These are phyloP conservation scores for Suhomyces yuchorum DNA, from an alignment of 1,139 yeast genomes.

Conservation along the genomic window DNA sequence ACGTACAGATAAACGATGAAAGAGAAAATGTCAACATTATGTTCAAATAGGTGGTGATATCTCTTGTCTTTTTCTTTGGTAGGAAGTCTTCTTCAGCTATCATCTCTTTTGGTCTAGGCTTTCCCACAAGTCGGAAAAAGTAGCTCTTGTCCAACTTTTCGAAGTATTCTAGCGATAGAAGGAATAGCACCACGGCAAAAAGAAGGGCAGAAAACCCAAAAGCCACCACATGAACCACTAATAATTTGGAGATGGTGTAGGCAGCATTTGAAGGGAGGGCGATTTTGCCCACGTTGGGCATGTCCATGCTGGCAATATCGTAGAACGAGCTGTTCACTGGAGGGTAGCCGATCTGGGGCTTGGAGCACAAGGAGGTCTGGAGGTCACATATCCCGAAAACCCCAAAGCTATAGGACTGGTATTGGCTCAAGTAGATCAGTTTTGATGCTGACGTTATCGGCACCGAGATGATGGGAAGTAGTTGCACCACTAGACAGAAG, in stretches of 20 bases:
- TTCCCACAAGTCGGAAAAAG: slow-evolving; percentile 7
- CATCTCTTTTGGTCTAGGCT: slow-evolving; percentile 4
- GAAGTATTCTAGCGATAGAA: slow-evolving; percentile 15
- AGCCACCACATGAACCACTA: slow-evolving; percentile 49
- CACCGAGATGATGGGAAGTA: slow-evolving; percentile 46
- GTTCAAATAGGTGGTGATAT: slow-evolving; percentile 34
- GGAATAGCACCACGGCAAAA: slow-evolving; percentile 22
- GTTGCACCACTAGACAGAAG: slow-evolving; percentile 39
- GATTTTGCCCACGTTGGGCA: slow-evolving; percentile 26
- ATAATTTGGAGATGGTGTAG: slow-evolving; percentile 43
- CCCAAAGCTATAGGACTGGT: slow-evolving; percentile 41
- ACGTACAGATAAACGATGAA: slow-evolving; percentile 39
- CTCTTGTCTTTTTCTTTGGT: slow-evolving; percentile 17
- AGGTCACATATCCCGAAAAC: slow-evolving; percentile 48
- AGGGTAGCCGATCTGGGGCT: slow-evolving; percentile 43
- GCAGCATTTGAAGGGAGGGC: slow-evolving; percentile 45
- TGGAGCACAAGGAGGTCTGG: slow-evolving; percentile 30
- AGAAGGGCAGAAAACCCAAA: slow-evolving; percentile 37
- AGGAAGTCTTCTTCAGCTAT: slow-evolving; percentile 1
- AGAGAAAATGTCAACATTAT: slow-evolving; percentile 38
- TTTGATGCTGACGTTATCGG: slow-evolving; percentile 37
- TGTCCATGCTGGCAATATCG: slow-evolving; percentile 8
- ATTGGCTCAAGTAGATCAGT: slow-evolving; percentile 33
- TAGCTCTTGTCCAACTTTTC: slow-evolving; percentile 11
- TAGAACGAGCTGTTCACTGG: slow-evolving; percentile 25